These are phyloP conservation scores for Stentor roeselii DNA, from an alignment of 73 alveolate genomes.

Conservation along the genomic window DNA sequence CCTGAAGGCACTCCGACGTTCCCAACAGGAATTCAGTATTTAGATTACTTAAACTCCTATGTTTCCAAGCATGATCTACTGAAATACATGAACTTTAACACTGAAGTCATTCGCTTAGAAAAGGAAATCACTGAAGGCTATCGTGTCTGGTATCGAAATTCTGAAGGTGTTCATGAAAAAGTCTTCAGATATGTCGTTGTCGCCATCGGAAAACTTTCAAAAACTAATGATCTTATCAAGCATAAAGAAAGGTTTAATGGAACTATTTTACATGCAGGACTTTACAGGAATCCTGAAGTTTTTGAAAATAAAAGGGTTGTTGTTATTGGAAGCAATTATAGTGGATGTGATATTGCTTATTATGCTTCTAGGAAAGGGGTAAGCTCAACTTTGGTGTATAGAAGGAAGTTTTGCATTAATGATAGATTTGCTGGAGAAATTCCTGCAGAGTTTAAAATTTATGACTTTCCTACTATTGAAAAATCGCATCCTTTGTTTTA, in stretches of 20 bases:
- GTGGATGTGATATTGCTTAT: not conserved
- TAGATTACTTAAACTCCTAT: not conserved
- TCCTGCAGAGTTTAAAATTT: not conserved
- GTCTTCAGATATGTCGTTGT: not conserved
- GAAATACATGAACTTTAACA: not conserved
- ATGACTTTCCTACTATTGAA: not conserved
- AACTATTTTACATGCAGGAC: not conserved
- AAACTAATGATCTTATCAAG: not conserved
- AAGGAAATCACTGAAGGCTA: not conserved
- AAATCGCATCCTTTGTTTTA: not conserved
- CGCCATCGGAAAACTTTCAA: not conserved
- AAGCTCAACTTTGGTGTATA: not conserved
- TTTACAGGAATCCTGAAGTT: not conserved
- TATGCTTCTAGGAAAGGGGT: not conserved
- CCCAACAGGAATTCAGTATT: not conserved
- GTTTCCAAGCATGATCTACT: not conserved
- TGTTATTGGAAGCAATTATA: not conserved
- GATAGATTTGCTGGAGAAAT: too few relatives aligned
- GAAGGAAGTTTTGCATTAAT: not conserved
- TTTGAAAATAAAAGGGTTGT: not conserved
- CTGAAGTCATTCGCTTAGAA: not conserved
- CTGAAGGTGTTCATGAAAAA: not conserved
- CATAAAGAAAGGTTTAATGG: not conserved
- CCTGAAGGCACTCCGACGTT: not conserved
- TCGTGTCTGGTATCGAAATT: not conserved